Evolutionary conservation across 352 stramenopile species (phyloP).

Genomic region (Phytopythium oedochilum): DNA sequence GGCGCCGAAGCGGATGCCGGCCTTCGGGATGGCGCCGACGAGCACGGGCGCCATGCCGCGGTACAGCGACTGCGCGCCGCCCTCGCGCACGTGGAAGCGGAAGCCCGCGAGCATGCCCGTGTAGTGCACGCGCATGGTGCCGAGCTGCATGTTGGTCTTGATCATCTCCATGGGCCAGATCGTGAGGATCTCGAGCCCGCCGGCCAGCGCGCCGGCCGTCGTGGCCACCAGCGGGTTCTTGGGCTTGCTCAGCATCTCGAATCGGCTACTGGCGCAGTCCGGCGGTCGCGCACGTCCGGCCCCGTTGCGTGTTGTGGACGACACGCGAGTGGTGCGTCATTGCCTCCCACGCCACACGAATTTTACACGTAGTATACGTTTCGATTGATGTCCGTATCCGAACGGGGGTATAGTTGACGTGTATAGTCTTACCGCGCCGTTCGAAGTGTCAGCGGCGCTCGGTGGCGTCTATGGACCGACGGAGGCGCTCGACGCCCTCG

Average conservation of each 20-base stretch:
- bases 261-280: slow-evolving; percentile 1
- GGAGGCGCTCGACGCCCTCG: slow-evolving; percentile 51
- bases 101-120: slow-evolving; percentile 70
- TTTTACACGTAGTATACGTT: neutral
- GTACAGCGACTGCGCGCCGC: slow-evolving; percentile 85
- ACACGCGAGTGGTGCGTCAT: no score
- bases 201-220: slow-evolving; percentile 81
- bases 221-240: slow-evolving; percentile 82
- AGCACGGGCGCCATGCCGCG: slow-evolving; percentile 92
- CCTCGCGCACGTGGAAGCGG: slow-evolving; percentile 61
- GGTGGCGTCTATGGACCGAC: slow-evolving; percentile 23
- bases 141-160: slow-evolving; percentile 93
- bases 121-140: slow-evolving; percentile 76
- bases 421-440: neutral
- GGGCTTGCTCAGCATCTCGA: slow-evolving; percentile 42
- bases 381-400: neutral
- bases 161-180: slow-evolving; percentile 95
- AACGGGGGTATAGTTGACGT: neutral
- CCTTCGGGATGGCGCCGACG: slow-evolving; percentile 94
- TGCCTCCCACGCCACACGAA: neutral
- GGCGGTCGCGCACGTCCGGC: neutral
- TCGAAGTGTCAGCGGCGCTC: no score
- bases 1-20: slow-evolving; percentile 94
- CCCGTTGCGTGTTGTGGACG: neutral
- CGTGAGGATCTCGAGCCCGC: slow-evolving; percentile 83